Percentiles rank a stretch among this genome's conserved stretches.
Conservation (phyloP, 75 land plant species). For the Sequoia sempervirens region DNA sequence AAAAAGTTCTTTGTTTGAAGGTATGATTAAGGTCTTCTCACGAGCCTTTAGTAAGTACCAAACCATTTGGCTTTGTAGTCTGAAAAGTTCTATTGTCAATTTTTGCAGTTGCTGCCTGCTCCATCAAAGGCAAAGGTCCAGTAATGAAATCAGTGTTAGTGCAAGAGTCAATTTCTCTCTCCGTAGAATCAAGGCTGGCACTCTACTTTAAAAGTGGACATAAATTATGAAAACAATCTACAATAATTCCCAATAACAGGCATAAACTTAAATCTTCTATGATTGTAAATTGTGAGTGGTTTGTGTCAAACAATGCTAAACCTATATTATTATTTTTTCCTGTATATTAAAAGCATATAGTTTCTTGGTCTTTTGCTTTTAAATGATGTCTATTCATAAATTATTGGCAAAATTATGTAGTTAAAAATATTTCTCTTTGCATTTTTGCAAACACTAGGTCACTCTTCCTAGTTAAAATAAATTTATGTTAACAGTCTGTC, state of each 20-base stretch:
- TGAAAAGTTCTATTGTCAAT: background rate
- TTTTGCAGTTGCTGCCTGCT: slow-evolving; percentile 12
- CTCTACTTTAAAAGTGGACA: background rate
- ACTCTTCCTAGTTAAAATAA: too few species aligned
- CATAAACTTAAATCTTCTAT: background rate
- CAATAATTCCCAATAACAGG: background rate
- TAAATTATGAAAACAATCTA: background rate
- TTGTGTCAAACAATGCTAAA: background rate
- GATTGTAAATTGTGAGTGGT: background rate
- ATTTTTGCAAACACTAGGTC: too few species aligned
- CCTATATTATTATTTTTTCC: background rate
- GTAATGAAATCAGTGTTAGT: slow-evolving; percentile 3
- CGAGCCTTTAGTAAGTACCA: background rate
- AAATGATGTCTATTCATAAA: background rate
- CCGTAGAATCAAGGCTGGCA: background rate
- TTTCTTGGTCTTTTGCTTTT: background rate
- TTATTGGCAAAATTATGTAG: background rate
- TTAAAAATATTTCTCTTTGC: background rate
- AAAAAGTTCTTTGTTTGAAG: background rate
- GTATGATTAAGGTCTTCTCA: background rate
- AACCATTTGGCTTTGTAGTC: background rate
- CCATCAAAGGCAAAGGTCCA: slow-evolving; percentile 17
- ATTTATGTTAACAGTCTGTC: too few species aligned
- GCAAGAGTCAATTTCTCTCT: background rate
- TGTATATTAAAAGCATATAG: background rate